phyloP scores from a whole-genome alignment of 768 basidiomycete genomes.

The Hygrocybe coccinea region DNA sequence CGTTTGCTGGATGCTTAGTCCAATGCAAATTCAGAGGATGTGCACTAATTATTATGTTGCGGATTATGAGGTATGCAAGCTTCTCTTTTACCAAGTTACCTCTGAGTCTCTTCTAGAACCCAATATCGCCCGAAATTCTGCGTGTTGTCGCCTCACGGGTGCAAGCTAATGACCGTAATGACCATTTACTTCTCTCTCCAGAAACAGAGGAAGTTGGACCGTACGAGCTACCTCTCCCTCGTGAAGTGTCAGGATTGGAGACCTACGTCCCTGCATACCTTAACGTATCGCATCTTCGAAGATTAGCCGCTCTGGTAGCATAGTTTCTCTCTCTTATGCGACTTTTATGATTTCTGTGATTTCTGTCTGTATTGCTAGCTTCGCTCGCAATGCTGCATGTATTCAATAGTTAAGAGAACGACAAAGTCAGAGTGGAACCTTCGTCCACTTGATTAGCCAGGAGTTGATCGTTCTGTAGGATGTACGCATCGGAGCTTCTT shows the following conservation, averaged over 20 bases:
- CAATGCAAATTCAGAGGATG: slow-evolving; percentile 99
- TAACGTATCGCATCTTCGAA: slow-evolving; percentile 82
- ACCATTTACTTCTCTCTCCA: slow-evolving; percentile 91
- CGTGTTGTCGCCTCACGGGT: slow-evolving; percentile 95
- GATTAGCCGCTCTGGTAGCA: slow-evolving; percentile 81
- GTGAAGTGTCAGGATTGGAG: slow-evolving; percentile 93
- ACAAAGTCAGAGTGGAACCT: too few species aligned
- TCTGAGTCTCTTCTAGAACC: slow-evolving; percentile 52
- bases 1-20: slow-evolving; percentile 99
- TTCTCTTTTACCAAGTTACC: background rate
- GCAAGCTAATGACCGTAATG: slow-evolving; percentile 92
- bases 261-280: slow-evolving; percentile 93
- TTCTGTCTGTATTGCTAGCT: too few species aligned
- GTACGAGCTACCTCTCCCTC: slow-evolving; percentile 87
- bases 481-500: too few species aligned
- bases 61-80: slow-evolving; percentile 80
- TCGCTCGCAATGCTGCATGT: too few species aligned
- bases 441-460: too few species aligned
- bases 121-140: slow-evolving; percentile 95
- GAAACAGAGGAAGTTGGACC: slow-evolving; percentile 97
- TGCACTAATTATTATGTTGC: slow-evolving; percentile 99
- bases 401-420: too few species aligned
- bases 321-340: too few species aligned
- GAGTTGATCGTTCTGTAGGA: too few species aligned
- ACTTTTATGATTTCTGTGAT: too few species aligned